Evolutionary conservation across 2,329 filamentous ascomycete genomes (phyloP), one percentile per base, ranked within the genome.

Genomic region (Trichoderma citrinoviride): DNA sequence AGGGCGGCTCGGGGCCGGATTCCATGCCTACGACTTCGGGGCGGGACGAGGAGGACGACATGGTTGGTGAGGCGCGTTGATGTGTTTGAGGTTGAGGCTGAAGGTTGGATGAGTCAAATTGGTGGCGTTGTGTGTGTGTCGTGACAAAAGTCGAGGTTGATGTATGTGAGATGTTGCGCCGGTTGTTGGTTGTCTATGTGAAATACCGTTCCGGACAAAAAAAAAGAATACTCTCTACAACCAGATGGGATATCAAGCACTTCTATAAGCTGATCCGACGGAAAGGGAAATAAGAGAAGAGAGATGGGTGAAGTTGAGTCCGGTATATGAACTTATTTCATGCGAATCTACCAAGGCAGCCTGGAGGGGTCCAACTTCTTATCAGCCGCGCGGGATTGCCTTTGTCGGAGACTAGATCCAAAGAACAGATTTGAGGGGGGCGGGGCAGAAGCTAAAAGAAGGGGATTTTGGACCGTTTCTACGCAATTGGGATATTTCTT

Each of bases 21-120:
- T 91, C 86, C 8, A 89, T 82, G 64, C 94, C 94, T 66, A 92
- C 86, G 70, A 95, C 85, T 58, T 83, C 81, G 53, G 91, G 88
- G 67, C 92, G 88, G 17, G 70, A 17, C 43, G 53, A 19, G 15
- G 23, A 5, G 40, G 23, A 46, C 33, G 10, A 23, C 33, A 17
- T 43, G 43, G 25, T 44, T 29, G n/a, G n/a, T n/a, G n/a, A n/a
- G n/a, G n/a, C n/a, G n/a, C 17, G 43, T 49, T 41, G 52, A 17
- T 19, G 44, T 47, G 49, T 41, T 15, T 44, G 44, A n/a, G 49
- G n/a, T 41, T 53, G 15, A 29, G 27, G n/a, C 8, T 41, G 27
- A 29, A 21, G 44, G 27, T 2, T 2, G 21, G 61, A 37, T 54
- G 50, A 54, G 50, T 40, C 50, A 54, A 41, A 54, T 54, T 37